phyloP scores from a whole-genome alignment of 106 monocot genomes.

The Allium cepa region DNA sequence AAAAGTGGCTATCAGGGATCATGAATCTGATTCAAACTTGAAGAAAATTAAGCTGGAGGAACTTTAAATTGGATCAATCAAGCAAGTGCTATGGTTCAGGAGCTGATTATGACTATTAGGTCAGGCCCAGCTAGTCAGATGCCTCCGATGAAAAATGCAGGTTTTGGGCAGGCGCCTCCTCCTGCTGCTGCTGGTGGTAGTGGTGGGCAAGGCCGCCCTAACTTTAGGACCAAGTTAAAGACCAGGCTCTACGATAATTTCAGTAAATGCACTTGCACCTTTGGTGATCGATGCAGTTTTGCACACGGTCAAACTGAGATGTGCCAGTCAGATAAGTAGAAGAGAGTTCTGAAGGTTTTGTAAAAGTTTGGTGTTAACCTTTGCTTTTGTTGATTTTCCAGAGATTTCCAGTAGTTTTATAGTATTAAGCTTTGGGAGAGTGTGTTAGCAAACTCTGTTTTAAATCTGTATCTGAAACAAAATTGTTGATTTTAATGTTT shows the following conservation, averaged over 20 bases:
- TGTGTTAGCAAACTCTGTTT: too few species aligned
- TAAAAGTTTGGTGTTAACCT: too few species aligned
- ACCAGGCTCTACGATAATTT: slow-evolving; percentile 51
- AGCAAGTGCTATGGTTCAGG: slow-evolving; percentile 34
- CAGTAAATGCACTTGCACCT: slow-evolving; percentile 38
- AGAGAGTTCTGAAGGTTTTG: background rate
- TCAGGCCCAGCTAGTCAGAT: background rate
- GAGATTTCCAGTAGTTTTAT: too few species aligned
- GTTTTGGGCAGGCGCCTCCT: background rate
- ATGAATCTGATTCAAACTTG: slow-evolving; percentile 31
- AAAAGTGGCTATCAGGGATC: slow-evolving; percentile 34
- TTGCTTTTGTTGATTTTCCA: too few species aligned
- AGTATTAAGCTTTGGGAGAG: too few species aligned
- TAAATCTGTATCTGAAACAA: too few species aligned
- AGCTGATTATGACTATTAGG: slow-evolving; percentile 30
- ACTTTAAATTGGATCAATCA: slow-evolving; percentile 38
- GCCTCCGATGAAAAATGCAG: background rate
- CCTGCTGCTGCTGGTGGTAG: background rate
- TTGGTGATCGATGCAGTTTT: slow-evolving; percentile 50
- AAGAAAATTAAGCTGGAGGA: slow-evolving; percentile 51
- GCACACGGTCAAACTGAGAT: slow-evolving; percentile 42
- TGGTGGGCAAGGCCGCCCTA: background rate
- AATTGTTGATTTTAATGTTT: too few species aligned
- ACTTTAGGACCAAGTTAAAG: slow-evolving; percentile 21
- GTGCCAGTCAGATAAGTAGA: slow-evolving; percentile 16